phyloP scores from a whole-genome alignment of 2,329 filamentous ascomycete genomes.

The Fusarium siculi region DNA sequence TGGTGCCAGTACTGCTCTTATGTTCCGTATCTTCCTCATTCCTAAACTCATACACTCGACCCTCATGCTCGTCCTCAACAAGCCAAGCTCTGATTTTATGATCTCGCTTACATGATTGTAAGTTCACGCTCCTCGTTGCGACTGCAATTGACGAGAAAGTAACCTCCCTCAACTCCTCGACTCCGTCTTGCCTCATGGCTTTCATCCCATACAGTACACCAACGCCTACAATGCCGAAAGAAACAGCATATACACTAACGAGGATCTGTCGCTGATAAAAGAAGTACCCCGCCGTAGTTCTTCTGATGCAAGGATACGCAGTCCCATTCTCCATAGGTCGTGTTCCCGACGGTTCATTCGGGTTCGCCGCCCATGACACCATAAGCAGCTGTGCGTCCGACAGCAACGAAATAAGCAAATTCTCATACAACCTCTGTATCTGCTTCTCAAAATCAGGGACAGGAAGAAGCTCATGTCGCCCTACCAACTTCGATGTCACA shows the following conservation, averaged over 20 bases:
- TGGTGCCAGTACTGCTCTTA: neutral
- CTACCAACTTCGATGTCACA: slow-evolving; percentile 1
- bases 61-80: neutral
- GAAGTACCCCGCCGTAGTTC: slow-evolving; percentile 5
- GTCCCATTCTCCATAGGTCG: neutral
- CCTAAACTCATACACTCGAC: neutral
- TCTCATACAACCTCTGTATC: slow-evolving; percentile 18
- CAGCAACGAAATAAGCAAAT: slow-evolving; percentile 27
- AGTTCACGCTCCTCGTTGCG: neutral
- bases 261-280: slow-evolving; percentile 20
- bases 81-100: neutral
- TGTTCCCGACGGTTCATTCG: slow-evolving; percentile 5
- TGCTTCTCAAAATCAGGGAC: neutral
- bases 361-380: slow-evolving; percentile 27
- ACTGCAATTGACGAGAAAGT: slow-evolving; percentile 20
- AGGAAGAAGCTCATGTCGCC: slow-evolving; percentile 21
- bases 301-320: slow-evolving; percentile 13
- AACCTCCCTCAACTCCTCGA: slow-evolving; percentile 24
- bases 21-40: neutral
- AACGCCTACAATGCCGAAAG: slow-evolving; percentile 12
- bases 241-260: slow-evolving; percentile 8
- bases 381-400: slow-evolving; percentile 22
- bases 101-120: neutral
- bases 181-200: slow-evolving; percentile 25
- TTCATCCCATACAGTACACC: slow-evolving; percentile 18